These are phyloP conservation scores for Lunasporangiospora selenospora DNA, from an alignment of 192 early-diverging fungal genomes.

Conservation along the genomic window DNA sequence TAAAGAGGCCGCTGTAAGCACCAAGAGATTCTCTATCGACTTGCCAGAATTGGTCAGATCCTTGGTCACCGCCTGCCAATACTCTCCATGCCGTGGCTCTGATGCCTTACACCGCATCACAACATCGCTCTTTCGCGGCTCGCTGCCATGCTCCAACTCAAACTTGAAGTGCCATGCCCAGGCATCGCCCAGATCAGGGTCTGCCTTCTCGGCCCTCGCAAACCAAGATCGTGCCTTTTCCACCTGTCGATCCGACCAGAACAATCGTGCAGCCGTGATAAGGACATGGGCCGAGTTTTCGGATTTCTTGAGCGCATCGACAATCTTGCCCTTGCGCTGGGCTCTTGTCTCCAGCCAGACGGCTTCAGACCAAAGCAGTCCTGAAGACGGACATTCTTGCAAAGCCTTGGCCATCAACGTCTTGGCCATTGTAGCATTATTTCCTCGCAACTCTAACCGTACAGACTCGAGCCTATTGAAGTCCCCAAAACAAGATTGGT, in stretches of 20 bases:
- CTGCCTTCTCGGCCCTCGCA: slow-evolving; percentile 76
- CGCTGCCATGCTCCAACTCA: slow-evolving; percentile 81
- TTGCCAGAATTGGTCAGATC: slow-evolving; percentile 74
- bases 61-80: slow-evolving; percentile 87
- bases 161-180: slow-evolving; percentile 98
- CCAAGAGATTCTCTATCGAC: slow-evolving; percentile 64
- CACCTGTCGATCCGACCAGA: slow-evolving; percentile 91
- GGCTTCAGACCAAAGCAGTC: slow-evolving; percentile 86
- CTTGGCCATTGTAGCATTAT: slow-evolving; percentile 71
- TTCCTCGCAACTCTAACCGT: slow-evolving; percentile 78
- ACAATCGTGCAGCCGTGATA: slow-evolving; percentile 84
- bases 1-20: slow-evolving; percentile 47
- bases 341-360: slow-evolving; percentile 87
- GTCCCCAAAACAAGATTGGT: too few species aligned
- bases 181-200: slow-evolving; percentile 89
- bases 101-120: slow-evolving; percentile 74
- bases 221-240: slow-evolving; percentile 98
- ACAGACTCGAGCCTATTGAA: slow-evolving; percentile 75
- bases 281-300: slow-evolving; percentile 87
- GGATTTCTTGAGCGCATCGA: slow-evolving; percentile 92
- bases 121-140: slow-evolving; percentile 57
- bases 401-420: slow-evolving; percentile 86
- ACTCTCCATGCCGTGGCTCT: slow-evolving; percentile 90
- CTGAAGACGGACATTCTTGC: slow-evolving; percentile 91
- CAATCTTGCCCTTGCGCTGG: slow-evolving; percentile 84